Percentiles rank a stretch among this genome's conserved stretches.
Conservation (phyloP, 176 grass and related monocot genomes). For the Canna indica region DNA sequence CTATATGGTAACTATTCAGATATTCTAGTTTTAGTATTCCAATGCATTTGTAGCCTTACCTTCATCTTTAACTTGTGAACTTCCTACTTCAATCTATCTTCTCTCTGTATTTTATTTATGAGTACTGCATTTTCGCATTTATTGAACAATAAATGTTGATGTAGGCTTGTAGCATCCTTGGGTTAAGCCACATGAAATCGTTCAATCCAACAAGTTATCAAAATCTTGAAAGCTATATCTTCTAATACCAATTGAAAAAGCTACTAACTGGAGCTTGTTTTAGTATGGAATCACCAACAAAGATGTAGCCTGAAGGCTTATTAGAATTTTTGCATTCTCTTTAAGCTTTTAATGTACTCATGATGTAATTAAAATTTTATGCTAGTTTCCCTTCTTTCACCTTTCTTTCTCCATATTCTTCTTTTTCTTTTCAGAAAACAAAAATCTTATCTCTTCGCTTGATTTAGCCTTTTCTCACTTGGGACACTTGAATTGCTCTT, state of each 20-base stretch:
- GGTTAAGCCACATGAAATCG: not conserved
- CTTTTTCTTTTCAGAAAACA: not conserved
- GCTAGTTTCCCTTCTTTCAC: too few relatives aligned
- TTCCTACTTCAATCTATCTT: slow-evolving; percentile 2
- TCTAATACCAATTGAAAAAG: too few relatives aligned
- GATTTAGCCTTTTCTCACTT: not conserved
- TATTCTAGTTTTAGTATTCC: not conserved
- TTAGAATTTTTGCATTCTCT: too few relatives aligned
- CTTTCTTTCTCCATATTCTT: too few relatives aligned
- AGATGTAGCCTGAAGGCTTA: too few relatives aligned
- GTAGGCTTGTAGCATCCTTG: not conserved
- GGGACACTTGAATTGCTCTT: not conserved
- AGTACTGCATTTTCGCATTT: not conserved
- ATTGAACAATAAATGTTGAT: too few relatives aligned
- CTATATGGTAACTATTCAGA: slow-evolving; percentile 45
- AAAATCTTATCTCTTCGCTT: not conserved
- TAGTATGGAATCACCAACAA: too few relatives aligned
- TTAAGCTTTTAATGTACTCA: too few relatives aligned
- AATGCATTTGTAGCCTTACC: slow-evolving; percentile 1
- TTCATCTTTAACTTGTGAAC: not conserved
- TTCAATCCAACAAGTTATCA: not conserved
- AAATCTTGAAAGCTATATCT: too few relatives aligned
- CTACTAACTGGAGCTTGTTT: too few relatives aligned
- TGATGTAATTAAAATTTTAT: too few relatives aligned
- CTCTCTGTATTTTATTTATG: not conserved